Evolutionary conservation across 768 basidiomycete species (phyloP).

Genomic region (Pleurotus cornucopiae): DNA sequence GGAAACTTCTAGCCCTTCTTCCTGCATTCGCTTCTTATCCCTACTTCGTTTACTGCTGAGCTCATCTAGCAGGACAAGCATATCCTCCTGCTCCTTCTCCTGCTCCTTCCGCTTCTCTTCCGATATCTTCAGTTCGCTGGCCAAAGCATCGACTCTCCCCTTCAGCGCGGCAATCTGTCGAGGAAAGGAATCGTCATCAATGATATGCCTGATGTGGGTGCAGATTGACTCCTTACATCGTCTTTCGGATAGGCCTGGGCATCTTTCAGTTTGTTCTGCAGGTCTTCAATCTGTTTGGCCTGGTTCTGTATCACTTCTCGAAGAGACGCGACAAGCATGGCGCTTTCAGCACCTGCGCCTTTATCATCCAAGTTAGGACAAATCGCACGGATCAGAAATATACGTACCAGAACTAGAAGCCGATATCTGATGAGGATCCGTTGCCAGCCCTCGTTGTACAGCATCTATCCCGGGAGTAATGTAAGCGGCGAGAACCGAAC

Average conservation of each 20-base stretch:
- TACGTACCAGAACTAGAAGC: constrained; percentile 50
- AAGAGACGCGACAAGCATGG: constrained; percentile 79
- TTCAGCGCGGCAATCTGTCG: constrained; percentile 41
- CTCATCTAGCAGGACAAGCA: constrained; percentile 91
- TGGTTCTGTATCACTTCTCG: constrained; percentile 82
- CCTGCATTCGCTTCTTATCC: constrained; percentile 78
- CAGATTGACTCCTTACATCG: constrained; percentile 26
- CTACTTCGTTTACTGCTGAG: constrained; percentile 77
- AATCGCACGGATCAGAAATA: constrained; percentile 2
- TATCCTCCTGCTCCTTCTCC: constrained; percentile 95
- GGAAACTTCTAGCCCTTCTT: constrained; percentile 80
- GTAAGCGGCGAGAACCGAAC: constrained; percentile 2
- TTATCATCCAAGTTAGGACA: constrained; percentile 9
- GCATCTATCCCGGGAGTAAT: constrained; percentile 45
- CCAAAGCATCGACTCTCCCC: constrained; percentile 40
- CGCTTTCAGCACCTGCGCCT: constrained; percentile 73
- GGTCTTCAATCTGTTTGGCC: constrained; percentile 68
- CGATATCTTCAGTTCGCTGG: constrained; percentile 43
- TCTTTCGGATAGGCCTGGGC: constrained; percentile 24
- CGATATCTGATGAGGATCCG: constrained; percentile 63
- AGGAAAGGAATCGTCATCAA: constrained; percentile 15
- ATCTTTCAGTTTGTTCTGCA: constrained; percentile 59
- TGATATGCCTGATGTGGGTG: neutral
- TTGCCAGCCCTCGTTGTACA: constrained; percentile 66
- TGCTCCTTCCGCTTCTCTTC: constrained; percentile 72